These are phyloP conservation scores for Pseudopithomyces chartarum DNA, from an alignment of 2,329 filamentous ascomycete species.

Conservation along the genomic window DNA sequence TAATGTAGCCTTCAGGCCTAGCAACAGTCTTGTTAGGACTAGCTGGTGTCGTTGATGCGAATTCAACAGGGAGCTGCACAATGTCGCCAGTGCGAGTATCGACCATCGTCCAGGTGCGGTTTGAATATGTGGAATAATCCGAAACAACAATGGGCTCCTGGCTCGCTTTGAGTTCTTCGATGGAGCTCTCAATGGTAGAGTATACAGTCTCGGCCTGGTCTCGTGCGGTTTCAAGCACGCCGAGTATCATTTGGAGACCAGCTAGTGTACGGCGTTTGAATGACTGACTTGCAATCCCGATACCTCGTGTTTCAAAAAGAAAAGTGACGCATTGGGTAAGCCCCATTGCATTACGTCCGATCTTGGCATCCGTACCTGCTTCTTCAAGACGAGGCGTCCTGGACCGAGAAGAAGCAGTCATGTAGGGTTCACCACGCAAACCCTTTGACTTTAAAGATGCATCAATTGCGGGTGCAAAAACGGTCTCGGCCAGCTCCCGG, in stretches of 20 bases:
- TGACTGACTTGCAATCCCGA: conserved; percentile 41
- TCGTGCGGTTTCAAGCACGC: conserved; percentile 40
- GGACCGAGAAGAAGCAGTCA: conserved; percentile 31
- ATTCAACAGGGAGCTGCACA: conserved; percentile 40
- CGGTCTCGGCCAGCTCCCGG: conserved; percentile 38
- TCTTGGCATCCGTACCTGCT: conserved; percentile 44
- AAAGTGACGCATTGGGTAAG: conserved; percentile 43
- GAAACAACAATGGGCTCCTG: conserved; percentile 38
- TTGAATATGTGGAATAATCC: conserved; percentile 30
- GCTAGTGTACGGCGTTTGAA: conserved; percentile 39
- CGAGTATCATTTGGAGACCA: conserved; percentile 41
- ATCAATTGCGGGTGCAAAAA: conserved; percentile 42
- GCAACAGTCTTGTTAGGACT: conserved; percentile 39
- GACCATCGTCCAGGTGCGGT: conserved; percentile 42
- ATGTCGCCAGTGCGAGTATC: conserved; percentile 36
- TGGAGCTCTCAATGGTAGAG: conserved; percentile 33
- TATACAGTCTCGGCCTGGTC: conserved; percentile 33
- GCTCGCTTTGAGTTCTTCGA: conserved; percentile 29
- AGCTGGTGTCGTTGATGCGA: conserved; percentile 41
- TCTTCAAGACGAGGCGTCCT: conserved; percentile 33
- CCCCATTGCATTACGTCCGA: conserved; percentile 45
- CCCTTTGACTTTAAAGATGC: conserved; percentile 29
- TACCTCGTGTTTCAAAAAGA: conserved; percentile 43
- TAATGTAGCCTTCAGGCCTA: conserved; percentile 42
- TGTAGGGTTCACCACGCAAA: conserved; percentile 42